Evolutionary conservation across 257 asterid species (phyloP).

Genomic region (Solanum habrochaites): DNA sequence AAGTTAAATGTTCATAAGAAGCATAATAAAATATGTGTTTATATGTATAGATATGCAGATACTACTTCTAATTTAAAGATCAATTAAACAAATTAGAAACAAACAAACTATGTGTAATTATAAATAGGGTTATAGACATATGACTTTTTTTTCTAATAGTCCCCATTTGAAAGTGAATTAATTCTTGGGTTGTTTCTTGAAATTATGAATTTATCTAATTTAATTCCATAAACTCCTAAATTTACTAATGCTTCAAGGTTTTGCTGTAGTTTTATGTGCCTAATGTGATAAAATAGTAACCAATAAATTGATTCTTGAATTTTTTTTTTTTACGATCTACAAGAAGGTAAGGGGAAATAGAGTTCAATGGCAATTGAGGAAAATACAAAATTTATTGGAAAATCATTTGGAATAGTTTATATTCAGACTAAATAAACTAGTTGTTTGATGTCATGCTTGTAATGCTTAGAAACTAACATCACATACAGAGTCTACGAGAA

Average conservation of each 20-base stretch:
- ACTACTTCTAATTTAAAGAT: neutral
- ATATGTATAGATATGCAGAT: neutral
- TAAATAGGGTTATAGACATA: neutral
- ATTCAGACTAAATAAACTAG: neutral
- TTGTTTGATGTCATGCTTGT: neutral
- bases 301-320: neutral
- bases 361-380: neutral
- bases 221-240: neutral
- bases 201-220: neutral
- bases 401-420: neutral
- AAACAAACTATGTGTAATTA: neutral
- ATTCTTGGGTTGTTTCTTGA: neutral
- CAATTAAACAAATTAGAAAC: neutral
- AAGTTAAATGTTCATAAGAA: neutral
- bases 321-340: neutral
- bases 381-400: neutral
- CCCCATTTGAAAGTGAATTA: neutral
- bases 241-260: neutral
- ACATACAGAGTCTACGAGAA: neutral
- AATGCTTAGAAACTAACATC: neutral
- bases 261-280: neutral
- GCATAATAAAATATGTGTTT: neutral
- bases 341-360: neutral
- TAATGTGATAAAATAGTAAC: neutral
- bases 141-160: neutral